phyloP scores from a whole-genome alignment of 306 rosid genomes.

The Psophocarpus tetragonolobus region DNA sequence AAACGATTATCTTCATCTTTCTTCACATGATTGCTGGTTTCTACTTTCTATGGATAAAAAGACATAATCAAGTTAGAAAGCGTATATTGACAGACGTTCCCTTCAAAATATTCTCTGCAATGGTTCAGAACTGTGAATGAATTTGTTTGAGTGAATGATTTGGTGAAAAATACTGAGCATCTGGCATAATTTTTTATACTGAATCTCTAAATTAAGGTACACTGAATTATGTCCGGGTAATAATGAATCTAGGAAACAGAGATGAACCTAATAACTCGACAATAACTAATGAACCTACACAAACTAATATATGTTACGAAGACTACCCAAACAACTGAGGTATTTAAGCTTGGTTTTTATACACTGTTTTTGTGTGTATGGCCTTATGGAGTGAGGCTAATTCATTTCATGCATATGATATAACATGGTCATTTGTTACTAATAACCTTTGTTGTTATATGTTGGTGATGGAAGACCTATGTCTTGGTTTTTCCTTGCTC shows the following conservation, averaged over 20 bases:
- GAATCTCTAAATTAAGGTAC: background rate
- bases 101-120: background rate
- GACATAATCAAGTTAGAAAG: background rate
- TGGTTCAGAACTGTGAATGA: background rate
- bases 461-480: conserved; percentile 63
- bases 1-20: background rate
- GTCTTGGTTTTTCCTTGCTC: conserved; percentile 91
- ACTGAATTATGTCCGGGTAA: background rate
- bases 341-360: conserved; percentile 9
- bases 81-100: background rate
- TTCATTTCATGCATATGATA: conserved; percentile 7
- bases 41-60: background rate
- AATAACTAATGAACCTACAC: background rate
- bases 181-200: background rate
- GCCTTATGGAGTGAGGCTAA: background rate
- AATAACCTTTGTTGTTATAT: conserved; percentile 37
- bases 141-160: background rate
- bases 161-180: background rate
- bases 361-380: background rate
- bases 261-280: background rate
- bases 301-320: background rate
- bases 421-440: conserved; percentile 15
- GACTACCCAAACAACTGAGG: background rate
- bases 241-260: background rate
- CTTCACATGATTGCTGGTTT: background rate